phyloP scores from a whole-genome alignment of 805 yeast species.

The Blastobotrys robertii region DNA sequence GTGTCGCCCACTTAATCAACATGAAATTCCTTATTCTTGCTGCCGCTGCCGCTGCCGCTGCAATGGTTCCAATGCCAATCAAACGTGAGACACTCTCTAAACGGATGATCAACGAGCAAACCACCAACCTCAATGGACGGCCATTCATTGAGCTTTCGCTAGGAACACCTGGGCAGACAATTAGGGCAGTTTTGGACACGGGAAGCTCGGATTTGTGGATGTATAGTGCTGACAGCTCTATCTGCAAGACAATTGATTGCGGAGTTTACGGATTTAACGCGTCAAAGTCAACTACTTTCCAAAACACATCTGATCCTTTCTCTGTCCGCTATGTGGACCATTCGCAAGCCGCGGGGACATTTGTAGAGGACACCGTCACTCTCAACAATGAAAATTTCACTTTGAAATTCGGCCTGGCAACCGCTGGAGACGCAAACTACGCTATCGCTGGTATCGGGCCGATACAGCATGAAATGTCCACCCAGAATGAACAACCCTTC shows the following conservation, averaged over 20 bases:
- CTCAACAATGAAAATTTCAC: conserved; percentile 6
- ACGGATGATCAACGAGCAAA: too few relatives aligned
- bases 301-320: conserved; percentile 75
- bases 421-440: conserved; percentile 2
- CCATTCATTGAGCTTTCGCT: conserved; percentile 83
- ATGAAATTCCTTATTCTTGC: too few relatives aligned
- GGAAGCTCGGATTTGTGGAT: conserved; percentile 98
- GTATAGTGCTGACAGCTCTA: conserved; percentile 26
- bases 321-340: conserved; percentile 50
- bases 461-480: conserved; percentile 22
- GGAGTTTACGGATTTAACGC: conserved; percentile 4
- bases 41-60: too few relatives aligned
- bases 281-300: conserved; percentile 51
- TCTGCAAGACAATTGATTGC: background rate
- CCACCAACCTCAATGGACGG: conserved; percentile 93
- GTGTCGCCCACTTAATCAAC: too few relatives aligned
- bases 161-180: conserved; percentile 92
- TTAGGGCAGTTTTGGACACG: conserved; percentile 91
- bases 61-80: too few relatives aligned
- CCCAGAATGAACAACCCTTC: conserved; percentile 9
- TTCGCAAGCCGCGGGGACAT: conserved; percentile 67
- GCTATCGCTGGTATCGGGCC: conserved; percentile 30
- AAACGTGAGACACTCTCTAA: too few relatives aligned
- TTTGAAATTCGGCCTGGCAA: too few relatives aligned
- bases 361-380: conserved; percentile 65